These are phyloP conservation scores for Backusella psychrophila DNA, from an alignment of 192 early-diverging fungal genomes.

Conservation along the genomic window DNA sequence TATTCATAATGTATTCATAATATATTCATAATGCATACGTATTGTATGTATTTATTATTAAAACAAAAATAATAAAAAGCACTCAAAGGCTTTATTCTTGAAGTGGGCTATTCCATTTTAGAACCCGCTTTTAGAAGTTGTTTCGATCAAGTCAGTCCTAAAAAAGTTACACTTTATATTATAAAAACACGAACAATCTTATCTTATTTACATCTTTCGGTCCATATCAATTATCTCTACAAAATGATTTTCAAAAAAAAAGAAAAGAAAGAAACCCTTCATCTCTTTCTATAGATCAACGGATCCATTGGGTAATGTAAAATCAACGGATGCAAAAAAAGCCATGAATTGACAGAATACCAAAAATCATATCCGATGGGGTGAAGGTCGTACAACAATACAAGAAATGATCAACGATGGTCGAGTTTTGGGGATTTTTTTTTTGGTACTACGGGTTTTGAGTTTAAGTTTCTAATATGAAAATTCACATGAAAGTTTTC, in stretches of 20 bases:
- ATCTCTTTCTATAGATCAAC: background rate
- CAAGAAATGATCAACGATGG: background rate
- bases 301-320: background rate
- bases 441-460: background rate
- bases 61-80: background rate
- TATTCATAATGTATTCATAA: too few relatives aligned
- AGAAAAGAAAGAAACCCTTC: too few relatives aligned
- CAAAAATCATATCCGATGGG: background rate
- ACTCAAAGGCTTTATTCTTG: background rate
- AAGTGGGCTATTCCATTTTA: background rate
- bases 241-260: too few relatives aligned
- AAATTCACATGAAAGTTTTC: constrained; percentile 1
- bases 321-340: background rate
- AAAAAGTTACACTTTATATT: background rate
- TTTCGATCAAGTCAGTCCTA: background rate
- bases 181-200: background rate
- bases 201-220: background rate
- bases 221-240: too few relatives aligned
- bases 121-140: background rate
- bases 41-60: background rate
- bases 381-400: background rate
- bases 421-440: background rate
- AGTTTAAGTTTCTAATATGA: constrained; percentile 4
- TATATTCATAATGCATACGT: background rate
- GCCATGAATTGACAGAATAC: background rate